Base-by-base conservation (phyloP, 2,329 filamentous ascomycete species). In the Monosporascus sp. region DNA sequence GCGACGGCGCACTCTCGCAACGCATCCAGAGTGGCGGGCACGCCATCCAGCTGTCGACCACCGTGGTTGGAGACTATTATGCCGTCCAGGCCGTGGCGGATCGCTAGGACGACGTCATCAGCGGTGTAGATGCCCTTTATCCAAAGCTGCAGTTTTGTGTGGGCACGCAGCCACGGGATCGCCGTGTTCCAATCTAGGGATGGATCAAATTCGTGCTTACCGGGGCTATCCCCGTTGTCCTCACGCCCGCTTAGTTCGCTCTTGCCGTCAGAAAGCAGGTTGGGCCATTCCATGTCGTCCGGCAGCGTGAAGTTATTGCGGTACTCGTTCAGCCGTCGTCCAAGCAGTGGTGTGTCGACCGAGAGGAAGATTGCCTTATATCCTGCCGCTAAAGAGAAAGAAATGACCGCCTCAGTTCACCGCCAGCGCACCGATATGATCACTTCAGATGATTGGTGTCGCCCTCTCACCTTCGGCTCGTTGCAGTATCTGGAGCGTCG, bases 341-440 rank as follows among this genome's bases (percentile, higher is more conserved):
- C 81, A 0, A 83, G 68, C 1, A 80, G 72, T 0, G 81, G 80
- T 0, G 74, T 73, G 57, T 84, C 81, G 2, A 81, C 78, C 0
- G 80, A 78, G 2, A 85, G 61, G 37, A 84, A 74, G 3, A 84
- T 64, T 0, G 79, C 80, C 54, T 76, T 77, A 63, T 78, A 82
- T 7, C 79, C 78, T 0, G 74, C 70, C 52, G 65, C 69, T 74
- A 26, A 26, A 26, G 24, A 26, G 40, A 43, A 43, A 43, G 40
- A 20, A 43, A 20, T 19, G 5, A 43, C 6, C 2, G n/a, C 17
- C 40, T 20, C 40, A 43, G 19, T 16, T 43, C 19, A 43, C n/a
- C 19, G n/a, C 19, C 47, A 52, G 7, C 40, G 49, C 9, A 20
- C n/a, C 17, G 11, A 22, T 59, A 17, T 20, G 8, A 43, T 9